These are phyloP conservation scores for Moesziomyces parantarcticus DNA, from an alignment of 1,284 basidiomycete genomes.

Conservation along the genomic window DNA sequence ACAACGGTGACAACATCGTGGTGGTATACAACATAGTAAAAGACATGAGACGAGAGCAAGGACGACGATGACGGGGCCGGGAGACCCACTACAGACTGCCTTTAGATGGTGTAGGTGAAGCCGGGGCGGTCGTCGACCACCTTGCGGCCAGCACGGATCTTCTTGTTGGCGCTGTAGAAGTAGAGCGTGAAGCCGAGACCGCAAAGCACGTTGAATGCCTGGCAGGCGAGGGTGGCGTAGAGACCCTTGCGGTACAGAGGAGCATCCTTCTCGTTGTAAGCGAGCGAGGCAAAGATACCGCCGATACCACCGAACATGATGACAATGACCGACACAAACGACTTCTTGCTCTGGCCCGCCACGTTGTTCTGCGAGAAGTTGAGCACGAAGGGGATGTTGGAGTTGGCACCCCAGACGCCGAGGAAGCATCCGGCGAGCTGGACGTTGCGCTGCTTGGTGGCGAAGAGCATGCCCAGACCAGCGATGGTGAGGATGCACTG, in stretches of 20 bases:
- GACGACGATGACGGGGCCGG: background rate
- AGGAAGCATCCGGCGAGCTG: constrained; percentile 68
- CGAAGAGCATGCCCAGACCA: constrained; percentile 68
- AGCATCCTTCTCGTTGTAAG: constrained; percentile 63
- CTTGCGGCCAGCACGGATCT: constrained; percentile 49
- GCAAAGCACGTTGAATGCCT: constrained; percentile 52
- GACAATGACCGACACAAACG: constrained; percentile 67
- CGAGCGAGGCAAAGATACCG: constrained; percentile 69
- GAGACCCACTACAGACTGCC: background rate
- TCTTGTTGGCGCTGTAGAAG: constrained; percentile 54
- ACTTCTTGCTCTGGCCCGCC: constrained; percentile 68
- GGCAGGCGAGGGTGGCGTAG: constrained; percentile 52
- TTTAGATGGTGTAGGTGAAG: constrained; percentile 56
- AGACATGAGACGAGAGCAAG: background rate
- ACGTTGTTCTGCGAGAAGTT: constrained; percentile 68
- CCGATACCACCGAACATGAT: constrained; percentile 69
- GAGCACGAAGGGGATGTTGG: constrained; percentile 58
- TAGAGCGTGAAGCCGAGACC: constrained; percentile 42
- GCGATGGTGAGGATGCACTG: constrained; percentile 66
- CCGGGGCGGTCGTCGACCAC: constrained; percentile 51
- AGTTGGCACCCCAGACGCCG: constrained; percentile 67
- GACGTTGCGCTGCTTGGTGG: constrained; percentile 36
- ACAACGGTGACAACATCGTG: background rate
- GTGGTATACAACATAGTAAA: background rate
- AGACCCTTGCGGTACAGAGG: constrained; percentile 58